These are phyloP conservation scores for Bipolaris bicolor DNA, from an alignment of 2,329 filamentous ascomycete genomes.

Conservation along the genomic window DNA sequence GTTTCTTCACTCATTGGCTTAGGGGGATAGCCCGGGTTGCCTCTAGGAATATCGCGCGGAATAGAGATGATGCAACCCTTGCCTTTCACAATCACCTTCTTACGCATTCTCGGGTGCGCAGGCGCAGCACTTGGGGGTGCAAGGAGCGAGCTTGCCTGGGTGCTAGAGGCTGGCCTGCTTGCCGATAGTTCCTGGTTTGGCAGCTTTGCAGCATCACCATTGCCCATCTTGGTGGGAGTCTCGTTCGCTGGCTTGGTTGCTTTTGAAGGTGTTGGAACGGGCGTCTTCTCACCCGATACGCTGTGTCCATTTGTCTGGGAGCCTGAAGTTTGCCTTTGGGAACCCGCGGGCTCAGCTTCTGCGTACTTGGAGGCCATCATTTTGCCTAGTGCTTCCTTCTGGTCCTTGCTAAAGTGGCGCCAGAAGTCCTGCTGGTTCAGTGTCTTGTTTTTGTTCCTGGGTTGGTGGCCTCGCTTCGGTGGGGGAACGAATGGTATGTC, in stretches of 20 bases:
- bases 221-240: constrained; percentile 24
- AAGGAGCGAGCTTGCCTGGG: constrained; percentile 20
- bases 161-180: constrained; percentile 11
- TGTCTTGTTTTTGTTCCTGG: constrained; percentile 54
- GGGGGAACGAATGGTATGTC: constrained; percentile 27
- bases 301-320: constrained; percentile 23
- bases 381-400: constrained; percentile 49
- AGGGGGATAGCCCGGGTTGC: constrained; percentile 50
- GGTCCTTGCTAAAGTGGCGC: constrained; percentile 50
- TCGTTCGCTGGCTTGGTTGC: constrained; percentile 28
- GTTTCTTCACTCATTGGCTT: constrained; percentile 58
- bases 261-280: constrained; percentile 22
- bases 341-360: constrained; percentile 41
- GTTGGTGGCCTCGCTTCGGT: constrained; percentile 49
- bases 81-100: constrained; percentile 54
- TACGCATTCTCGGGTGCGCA: constrained; percentile 46
- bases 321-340: constrained; percentile 40
- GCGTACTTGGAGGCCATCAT: constrained; percentile 52
- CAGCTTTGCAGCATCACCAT: constrained; percentile 7
- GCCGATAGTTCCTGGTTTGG: background rate
- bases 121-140: constrained; percentile 26
- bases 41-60: constrained; percentile 50
- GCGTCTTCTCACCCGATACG: constrained; percentile 26
- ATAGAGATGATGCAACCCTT: constrained; percentile 55
- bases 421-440: constrained; percentile 59